These are phyloP conservation scores for Talaromyces sp. DNA, from an alignment of 2,329 filamentous ascomycete genomes.

Conservation along the genomic window DNA sequence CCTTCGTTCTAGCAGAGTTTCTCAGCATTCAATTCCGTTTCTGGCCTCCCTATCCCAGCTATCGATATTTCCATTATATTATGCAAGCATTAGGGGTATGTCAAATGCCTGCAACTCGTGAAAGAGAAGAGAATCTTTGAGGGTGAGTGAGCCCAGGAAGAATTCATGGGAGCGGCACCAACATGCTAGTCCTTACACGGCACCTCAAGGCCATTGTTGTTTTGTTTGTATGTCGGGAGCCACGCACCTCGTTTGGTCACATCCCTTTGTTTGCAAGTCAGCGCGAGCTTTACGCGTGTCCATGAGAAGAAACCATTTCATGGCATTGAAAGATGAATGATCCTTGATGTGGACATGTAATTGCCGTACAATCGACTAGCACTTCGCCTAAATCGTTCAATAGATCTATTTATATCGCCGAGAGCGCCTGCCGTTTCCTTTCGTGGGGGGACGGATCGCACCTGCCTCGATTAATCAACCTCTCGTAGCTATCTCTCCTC, in stretches of 20 bases:
- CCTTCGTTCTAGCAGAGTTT: too few relatives aligned
- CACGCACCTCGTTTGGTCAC: neutral
- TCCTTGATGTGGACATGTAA: too few relatives aligned
- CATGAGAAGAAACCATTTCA: too few relatives aligned
- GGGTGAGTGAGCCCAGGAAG: neutral
- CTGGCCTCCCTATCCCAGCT: too few relatives aligned
- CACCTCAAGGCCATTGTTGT: neutral
- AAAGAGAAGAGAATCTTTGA: neutral
- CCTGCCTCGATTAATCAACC: neutral
- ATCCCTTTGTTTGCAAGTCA: neutral
- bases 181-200: neutral
- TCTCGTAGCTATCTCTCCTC: neutral
- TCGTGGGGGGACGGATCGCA: neutral
- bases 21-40: too few relatives aligned
- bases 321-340: too few relatives aligned
- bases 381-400: too few relatives aligned
- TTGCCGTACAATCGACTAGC: too few relatives aligned
- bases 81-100: too few relatives aligned
- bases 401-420: neutral
- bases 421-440: neutral
- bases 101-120: too few relatives aligned
- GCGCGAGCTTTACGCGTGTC: neutral
- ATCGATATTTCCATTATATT: too few relatives aligned
- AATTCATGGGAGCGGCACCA: neutral
- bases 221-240: too few relatives aligned